phyloP scores from a whole-genome alignment of 2,329 filamentous ascomycete species.

The Ophiostoma novo-ulmi region DNA sequence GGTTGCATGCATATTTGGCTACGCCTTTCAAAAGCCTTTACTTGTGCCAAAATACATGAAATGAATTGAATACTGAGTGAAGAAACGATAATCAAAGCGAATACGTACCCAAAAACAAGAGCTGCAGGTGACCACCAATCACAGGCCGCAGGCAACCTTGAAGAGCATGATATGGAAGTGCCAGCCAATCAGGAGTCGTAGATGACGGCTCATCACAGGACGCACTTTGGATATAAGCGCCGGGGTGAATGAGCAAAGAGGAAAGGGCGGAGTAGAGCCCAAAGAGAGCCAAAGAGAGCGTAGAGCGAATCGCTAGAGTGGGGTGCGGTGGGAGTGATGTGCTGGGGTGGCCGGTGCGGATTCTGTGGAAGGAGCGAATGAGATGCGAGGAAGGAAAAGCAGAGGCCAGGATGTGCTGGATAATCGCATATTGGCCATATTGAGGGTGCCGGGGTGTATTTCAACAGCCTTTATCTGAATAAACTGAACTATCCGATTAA shows the following conservation, averaged over 20 bases:
- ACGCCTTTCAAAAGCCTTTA: too few relatives aligned
- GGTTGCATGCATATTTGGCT: too few relatives aligned
- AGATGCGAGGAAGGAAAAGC: background rate
- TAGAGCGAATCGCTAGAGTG: slow-evolving; percentile 13
- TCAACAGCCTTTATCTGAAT: too few relatives aligned
- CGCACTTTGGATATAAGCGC: slow-evolving; percentile 10
- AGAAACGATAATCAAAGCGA: background rate
- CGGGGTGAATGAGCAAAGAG: background rate
- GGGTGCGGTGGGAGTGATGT: slow-evolving; percentile 1
- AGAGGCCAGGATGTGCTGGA: background rate
- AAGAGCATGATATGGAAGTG: slow-evolving; percentile 16
- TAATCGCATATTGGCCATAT: background rate
- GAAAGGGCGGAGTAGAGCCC: too few relatives aligned
- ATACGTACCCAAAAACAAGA: background rate
- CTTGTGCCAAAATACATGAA: background rate
- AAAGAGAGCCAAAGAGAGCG: background rate
- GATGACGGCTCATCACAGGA: slow-evolving; percentile 22
- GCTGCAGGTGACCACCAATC: slow-evolving; percentile 16
- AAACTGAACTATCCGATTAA: too few relatives aligned
- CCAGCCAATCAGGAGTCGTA: slow-evolving; percentile 22
- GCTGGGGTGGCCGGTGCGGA: background rate
- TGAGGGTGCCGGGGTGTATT: too few relatives aligned
- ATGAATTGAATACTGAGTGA: background rate
- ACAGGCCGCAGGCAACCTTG: slow-evolving; percentile 6
- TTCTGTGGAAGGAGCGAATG: background rate